phyloP scores from a whole-genome alignment of 1,284 basidiomycete species.

The Pseudozyma sp. region DNA sequence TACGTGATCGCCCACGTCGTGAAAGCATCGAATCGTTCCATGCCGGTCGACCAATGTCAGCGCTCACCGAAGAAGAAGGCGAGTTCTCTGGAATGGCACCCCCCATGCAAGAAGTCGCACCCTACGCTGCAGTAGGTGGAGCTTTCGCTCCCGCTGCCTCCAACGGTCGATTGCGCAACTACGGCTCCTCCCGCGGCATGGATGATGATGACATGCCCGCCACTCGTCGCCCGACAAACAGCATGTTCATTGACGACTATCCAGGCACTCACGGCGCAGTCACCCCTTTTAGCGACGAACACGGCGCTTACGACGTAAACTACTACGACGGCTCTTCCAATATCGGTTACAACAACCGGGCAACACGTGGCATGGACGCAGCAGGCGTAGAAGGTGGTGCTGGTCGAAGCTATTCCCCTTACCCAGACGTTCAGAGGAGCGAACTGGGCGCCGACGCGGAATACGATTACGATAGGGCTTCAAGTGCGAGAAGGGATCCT shows the following conservation, averaged over 20 bases:
- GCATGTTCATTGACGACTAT: slow-evolving; percentile 32
- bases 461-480: slow-evolving; percentile 30
- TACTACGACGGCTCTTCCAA: slow-evolving; percentile 49
- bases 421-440: slow-evolving; percentile 41
- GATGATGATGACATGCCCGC: slow-evolving; percentile 18
- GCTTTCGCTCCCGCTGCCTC: slow-evolving; percentile 9
- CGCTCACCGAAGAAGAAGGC: slow-evolving; percentile 28
- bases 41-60: slow-evolving; percentile 38
- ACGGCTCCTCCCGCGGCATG: slow-evolving; percentile 26
- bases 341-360: slow-evolving; percentile 44
- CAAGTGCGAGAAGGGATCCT: slow-evolving; percentile 11
- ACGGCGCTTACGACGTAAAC: slow-evolving; percentile 46
- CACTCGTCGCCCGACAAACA: slow-evolving; percentile 25
- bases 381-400: slow-evolving; percentile 18
- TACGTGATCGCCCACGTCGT: slow-evolving; percentile 27
- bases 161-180: slow-evolving; percentile 30
- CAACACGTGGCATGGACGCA: slow-evolving; percentile 40
- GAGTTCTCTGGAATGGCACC: slow-evolving; percentile 22
- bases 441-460: slow-evolving; percentile 1
- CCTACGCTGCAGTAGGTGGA: slow-evolving; percentile 26
- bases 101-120: slow-evolving; percentile 44
- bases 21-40: slow-evolving; percentile 40
- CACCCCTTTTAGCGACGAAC: slow-evolving; percentile 39
- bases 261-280: slow-evolving; percentile 1
- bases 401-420: slow-evolving; percentile 43